Percentiles rank a stretch among this genome's conserved stretches.
phyloP scores from a whole-genome alignment of 225 moss, liverwort and hornwort species.

The Marchantia polymorpha region DNA sequence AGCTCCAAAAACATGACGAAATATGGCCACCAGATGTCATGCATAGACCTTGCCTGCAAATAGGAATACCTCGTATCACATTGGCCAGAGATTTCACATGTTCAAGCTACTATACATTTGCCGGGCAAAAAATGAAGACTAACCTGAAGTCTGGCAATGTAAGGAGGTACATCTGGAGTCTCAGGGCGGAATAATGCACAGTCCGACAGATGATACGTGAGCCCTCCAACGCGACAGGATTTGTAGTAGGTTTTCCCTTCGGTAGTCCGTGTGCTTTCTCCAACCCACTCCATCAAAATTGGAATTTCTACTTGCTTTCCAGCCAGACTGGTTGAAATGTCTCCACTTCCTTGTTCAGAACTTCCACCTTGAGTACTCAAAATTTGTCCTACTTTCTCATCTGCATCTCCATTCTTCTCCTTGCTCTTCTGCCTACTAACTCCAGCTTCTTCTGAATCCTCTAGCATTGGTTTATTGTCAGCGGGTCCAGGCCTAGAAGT shows the following conservation, averaged over 20 bases:
- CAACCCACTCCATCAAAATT: constrained; percentile 53
- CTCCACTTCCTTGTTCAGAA: constrained; percentile 17
- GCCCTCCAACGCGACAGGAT: constrained; percentile 52
- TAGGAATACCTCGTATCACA: neutral
- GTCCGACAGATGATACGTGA: constrained; percentile 47
- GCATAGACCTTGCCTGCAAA: neutral
- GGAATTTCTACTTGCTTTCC: constrained; percentile 33
- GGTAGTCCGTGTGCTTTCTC: constrained; percentile 35
- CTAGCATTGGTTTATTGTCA: neutral
- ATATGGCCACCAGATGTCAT: no score
- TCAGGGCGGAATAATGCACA: constrained; percentile 57
- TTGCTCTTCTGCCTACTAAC: neutral
- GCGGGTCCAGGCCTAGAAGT: neutral
- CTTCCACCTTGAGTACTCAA: constrained; percentile 5
- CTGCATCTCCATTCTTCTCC: neutral
- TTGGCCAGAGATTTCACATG: neutral
- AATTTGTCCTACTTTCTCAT: neutral
- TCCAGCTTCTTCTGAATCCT: constrained; percentile 1
- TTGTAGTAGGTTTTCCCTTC: constrained; percentile 51
- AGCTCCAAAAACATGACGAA: neutral
- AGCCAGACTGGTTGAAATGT: neutral
- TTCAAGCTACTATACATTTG: neutral
- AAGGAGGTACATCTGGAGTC: constrained; percentile 43
- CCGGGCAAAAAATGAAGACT: neutral
- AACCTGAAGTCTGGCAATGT: constrained; percentile 69